Evolutionary conservation across 2,329 filamentous ascomycete species (phyloP), one percentile per base, ranked within the genome.

Genomic region (Pseudocercospora vitis): DNA sequence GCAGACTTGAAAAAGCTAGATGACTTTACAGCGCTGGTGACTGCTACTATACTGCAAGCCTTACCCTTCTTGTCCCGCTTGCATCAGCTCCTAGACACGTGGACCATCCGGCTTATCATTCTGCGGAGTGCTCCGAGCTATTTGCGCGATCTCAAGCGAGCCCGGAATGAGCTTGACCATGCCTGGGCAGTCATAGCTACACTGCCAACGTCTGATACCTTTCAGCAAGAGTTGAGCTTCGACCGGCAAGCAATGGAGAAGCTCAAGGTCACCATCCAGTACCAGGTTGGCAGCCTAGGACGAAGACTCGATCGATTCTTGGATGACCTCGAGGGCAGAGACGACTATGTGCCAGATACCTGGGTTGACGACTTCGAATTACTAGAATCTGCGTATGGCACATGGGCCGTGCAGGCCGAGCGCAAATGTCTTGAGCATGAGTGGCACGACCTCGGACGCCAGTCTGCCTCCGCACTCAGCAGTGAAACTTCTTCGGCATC

Each of bases 311-410:
- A 99, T 69, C 82, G 80, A 47, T 90, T 96, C 81, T 79, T 99
- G 11, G 91, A 99, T 71, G 80, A 83, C 26, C 78, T 97, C 2
- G 94, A 97, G 70, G 91, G 90, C 1, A 79, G 85, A 50, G 79
- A 87, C 37, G 94, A 99, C 65, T 89, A 87, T 0, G 75, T 99
- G 7, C 94, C 94, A 0, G 88, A 95, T 33, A 70, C 76, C 23
- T 99, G 92, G 94, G 83, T 97, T 52, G 89, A 95, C 63, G 81
- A 85, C 3, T 86, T 97, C 74, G 94, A 97, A 69, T 73, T 74
- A 0, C 76, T 95, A 3, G 94, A 99, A 70, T 76, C 80, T 8
- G 81, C 85, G 24, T 96, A 92, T 70, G 82, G 84, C 6, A 81
- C 85, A 19, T 99, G 94, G 94, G 83, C 85, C 37, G 85, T 87